phyloP scores from a whole-genome alignment of 106 monocot species.

The Acanthochlamys bracteata region DNA sequence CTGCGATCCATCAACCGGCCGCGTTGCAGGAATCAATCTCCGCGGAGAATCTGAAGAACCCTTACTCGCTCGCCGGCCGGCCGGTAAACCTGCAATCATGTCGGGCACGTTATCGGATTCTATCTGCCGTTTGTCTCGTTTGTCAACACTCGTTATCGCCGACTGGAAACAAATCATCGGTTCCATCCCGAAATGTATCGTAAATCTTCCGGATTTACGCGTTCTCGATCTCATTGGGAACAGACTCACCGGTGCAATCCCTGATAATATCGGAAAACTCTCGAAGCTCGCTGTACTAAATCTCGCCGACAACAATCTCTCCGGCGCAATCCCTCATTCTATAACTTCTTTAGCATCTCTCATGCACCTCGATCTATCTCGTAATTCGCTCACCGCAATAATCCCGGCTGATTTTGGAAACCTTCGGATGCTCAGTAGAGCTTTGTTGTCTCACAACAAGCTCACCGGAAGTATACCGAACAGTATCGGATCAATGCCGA shows the following conservation, averaged over 20 bases:
- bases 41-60: slow-evolving; percentile 44
- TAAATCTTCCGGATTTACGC: slow-evolving; percentile 44
- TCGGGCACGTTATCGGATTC: slow-evolving; percentile 46
- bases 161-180: slow-evolving; percentile 86
- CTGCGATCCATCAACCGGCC: slow-evolving; percentile 52
- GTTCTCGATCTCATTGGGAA: slow-evolving; percentile 81
- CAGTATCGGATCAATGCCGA: slow-evolving; percentile 40
- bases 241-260: slow-evolving; percentile 58
- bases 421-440: slow-evolving; percentile 73
- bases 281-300: slow-evolving; percentile 67
- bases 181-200: slow-evolving; percentile 56
- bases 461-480: slow-evolving; percentile 53
- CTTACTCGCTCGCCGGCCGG: slow-evolving; percentile 25
- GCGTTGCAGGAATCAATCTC: slow-evolving; percentile 43
- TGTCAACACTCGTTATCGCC: slow-evolving; percentile 60
- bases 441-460: slow-evolving; percentile 53
- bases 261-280: slow-evolving; percentile 41
- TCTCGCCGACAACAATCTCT: slow-evolving; percentile 70
- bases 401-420: slow-evolving; percentile 54
- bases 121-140: slow-evolving; percentile 50
- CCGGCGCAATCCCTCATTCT: slow-evolving; percentile 54
- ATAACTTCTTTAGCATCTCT: slow-evolving; percentile 41
- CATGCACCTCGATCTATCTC: slow-evolving; percentile 73
- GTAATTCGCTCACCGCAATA: slow-evolving; percentile 44
- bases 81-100: slow-evolving; percentile 50